Percentiles rank a stretch among this genome's conserved stretches.
Evolutionary conservation across 2,329 filamentous ascomycete genomes (phyloP).

Genomic region (Aspergillus unguis): DNA sequence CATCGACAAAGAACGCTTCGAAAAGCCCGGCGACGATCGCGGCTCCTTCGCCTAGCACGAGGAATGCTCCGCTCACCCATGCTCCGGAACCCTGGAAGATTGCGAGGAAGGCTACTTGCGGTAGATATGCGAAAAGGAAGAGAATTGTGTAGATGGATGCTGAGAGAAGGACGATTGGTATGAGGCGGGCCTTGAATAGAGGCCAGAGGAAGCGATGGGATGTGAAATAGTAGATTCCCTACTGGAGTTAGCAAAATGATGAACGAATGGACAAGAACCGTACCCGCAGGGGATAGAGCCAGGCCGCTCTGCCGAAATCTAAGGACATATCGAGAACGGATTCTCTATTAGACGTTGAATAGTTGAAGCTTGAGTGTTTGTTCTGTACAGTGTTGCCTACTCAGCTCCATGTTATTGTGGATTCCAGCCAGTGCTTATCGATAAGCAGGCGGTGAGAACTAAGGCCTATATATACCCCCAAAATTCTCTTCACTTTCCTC

Average conservation of each 20-base stretch:
- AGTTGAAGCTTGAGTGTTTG: not conserved
- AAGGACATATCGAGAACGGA: slow-evolving; percentile 11
- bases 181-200: slow-evolving; percentile 69
- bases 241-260: slow-evolving; percentile 2
- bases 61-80: slow-evolving; percentile 83
- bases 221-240: slow-evolving; percentile 79
- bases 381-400: not conserved
- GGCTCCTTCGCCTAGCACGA: slow-evolving; percentile 69
- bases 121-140: slow-evolving; percentile 83
- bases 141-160: slow-evolving; percentile 78
- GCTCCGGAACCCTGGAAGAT: slow-evolving; percentile 83
- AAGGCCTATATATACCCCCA: slow-evolving; percentile 22
- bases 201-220: slow-evolving; percentile 77
- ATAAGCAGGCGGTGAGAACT: slow-evolving; percentile 30
- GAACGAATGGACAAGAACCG: slow-evolving; percentile 14
- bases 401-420: not conserved
- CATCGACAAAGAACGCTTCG: slow-evolving; percentile 78
- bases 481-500: slow-evolving; percentile 19
- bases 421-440: slow-evolving; percentile 27
- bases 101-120: slow-evolving; percentile 82
- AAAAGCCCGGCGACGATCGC: slow-evolving; percentile 65
- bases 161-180: slow-evolving; percentile 80
- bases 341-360: not conserved
- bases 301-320: slow-evolving; percentile 37
- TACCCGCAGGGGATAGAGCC: slow-evolving; percentile 50